Base-by-base conservation (phyloP, 208 protist genomes). In the Angomonas ambiguus region DNA sequence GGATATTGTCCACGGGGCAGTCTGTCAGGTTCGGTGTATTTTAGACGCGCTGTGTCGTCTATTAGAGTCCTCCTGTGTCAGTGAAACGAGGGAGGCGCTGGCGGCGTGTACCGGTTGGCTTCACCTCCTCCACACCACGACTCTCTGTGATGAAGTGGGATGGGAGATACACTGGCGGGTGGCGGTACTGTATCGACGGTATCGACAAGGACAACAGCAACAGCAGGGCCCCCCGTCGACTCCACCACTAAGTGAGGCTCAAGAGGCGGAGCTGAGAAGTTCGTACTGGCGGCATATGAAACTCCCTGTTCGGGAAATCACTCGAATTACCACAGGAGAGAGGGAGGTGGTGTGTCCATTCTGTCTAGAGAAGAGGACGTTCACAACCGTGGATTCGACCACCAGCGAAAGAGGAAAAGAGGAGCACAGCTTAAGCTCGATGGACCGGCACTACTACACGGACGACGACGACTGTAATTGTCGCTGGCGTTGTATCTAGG, bases 81-180 rank as follows among this genome's bases (percentile, higher is more conserved):
- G 48, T 32, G 2, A 31, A 68, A 8, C 63, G 34, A 4, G 83
- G 75, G 65, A 57, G 27, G 13, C 34, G 25, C 63, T 79, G 2
- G 89, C 82, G 20, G 59, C 89, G 30, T 45, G 58, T 28, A 5
- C 20, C 0, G 82, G 90, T 22, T 48, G 87, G 10, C 63, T 93
- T 10, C 82, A 85, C 62, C 51, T 83, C 5, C 77, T 93, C 65
- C 92, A 90, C 61, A 56, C 27, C 42, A 89, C 77, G 33, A 93
- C 83, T 16, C 79, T 81, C 41, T 85, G 61, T 28, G 90, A 95
- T 60, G 87, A 92, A 56, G 62, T 95, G 24, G 85, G 80, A 0
- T 95, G 90, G 53, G 55, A 77, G 28, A 67, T 72, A 16, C 70
- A 93, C 24, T 51, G 70, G 2, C 71, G 71, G 6, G 70, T 95